phyloP scores from a whole-genome alignment of 106 monocot species.

The Dendrobium chrysotoxum region DNA sequence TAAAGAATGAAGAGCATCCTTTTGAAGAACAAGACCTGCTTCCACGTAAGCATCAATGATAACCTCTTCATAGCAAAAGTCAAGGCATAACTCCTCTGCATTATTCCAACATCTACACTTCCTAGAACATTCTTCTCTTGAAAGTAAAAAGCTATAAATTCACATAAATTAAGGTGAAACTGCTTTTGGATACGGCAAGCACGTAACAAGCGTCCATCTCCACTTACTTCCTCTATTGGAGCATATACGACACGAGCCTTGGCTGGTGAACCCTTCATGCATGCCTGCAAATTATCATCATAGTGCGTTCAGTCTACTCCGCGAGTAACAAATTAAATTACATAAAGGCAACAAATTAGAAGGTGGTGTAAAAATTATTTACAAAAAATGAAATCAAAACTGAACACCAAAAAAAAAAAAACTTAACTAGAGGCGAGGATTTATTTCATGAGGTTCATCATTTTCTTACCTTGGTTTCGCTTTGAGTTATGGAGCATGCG shows the following conservation, averaged over 20 bases:
- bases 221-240: conserved; percentile 88
- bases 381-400: not conserved
- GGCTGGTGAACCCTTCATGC: conserved; percentile 88
- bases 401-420: no score
- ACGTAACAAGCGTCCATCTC: conserved; percentile 65
- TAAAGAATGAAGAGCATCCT: conserved; percentile 61
- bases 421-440: not conserved
- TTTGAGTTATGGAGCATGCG: no score
- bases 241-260: conserved; percentile 83
- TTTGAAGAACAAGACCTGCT: conserved; percentile 83
- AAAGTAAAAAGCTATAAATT: conserved; percentile 3
- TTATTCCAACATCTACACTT: conserved; percentile 3
- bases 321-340: not conserved
- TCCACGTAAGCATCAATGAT: conserved; percentile 79
- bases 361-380: not conserved
- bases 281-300: conserved; percentile 41
- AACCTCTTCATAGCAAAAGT: conserved; percentile 47
- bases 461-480: no score
- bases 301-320: not conserved
- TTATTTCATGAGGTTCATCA: no score
- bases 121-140: not conserved
- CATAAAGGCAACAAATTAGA: not conserved
- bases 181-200: conserved; percentile 84
- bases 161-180: not conserved
- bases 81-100: conserved; percentile 24